Evolutionary conservation across 441 rosid species (phyloP).

Genomic region (Macaranga tanarius): DNA sequence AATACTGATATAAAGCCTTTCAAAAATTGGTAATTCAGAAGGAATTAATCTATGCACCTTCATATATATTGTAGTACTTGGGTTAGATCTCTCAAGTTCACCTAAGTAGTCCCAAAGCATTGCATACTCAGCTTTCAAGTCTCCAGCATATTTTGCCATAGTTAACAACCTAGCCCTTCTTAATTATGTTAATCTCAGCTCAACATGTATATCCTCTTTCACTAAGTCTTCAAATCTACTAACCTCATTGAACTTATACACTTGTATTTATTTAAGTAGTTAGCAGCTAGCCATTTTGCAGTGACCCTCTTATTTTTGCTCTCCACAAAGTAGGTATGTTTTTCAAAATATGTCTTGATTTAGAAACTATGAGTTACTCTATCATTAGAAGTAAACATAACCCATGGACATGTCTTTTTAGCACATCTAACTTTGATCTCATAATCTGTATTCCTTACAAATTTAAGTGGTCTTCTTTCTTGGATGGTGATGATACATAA

Average conservation of each 20-base stretch:
- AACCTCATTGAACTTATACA: background rate
- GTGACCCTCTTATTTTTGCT: too few species aligned
- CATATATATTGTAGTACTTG: background rate
- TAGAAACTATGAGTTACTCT: too few species aligned
- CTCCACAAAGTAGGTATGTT: too few species aligned
- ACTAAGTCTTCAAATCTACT: background rate
- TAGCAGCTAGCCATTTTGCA: too few species aligned
- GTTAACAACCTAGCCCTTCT: background rate
- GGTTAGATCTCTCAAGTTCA: background rate
- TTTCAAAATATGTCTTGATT: too few species aligned
- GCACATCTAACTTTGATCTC: background rate
- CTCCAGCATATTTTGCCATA: background rate
- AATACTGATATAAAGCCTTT: background rate
- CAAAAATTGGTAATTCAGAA: background rate
- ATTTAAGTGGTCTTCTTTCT: too few species aligned
- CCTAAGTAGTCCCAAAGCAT: background rate
- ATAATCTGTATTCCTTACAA: background rate
- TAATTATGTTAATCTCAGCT: background rate
- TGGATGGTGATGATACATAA: too few species aligned
- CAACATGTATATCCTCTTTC: background rate
- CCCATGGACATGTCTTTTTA: background rate
- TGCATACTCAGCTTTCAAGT: background rate
- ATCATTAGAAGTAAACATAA: too few species aligned
- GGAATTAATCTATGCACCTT: background rate
- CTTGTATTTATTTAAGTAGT: background rate